Conservation (phyloP, 148 eudicot species). For the Camellia granthamiana region DNA sequence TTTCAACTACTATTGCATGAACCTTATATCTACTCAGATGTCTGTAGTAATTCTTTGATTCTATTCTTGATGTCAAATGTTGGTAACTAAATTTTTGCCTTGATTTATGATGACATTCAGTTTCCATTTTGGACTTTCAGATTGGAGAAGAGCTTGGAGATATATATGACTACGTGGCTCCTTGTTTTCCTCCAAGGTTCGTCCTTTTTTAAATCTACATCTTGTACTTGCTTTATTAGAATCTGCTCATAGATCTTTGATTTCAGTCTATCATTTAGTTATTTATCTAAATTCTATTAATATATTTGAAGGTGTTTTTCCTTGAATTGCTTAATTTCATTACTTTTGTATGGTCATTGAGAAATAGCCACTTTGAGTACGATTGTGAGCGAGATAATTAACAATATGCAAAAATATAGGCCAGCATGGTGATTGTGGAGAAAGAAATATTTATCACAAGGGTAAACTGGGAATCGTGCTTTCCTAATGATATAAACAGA, state of each 20-base stretch:
- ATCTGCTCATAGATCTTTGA: not conserved
- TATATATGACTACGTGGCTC: slow-evolving; percentile 94
- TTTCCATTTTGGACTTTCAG: slow-evolving; percentile 33
- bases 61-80: not conserved
- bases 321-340: not conserved
- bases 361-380: not conserved
- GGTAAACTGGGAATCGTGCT: not conserved
- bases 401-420: not conserved
- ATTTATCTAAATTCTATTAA: not conserved
- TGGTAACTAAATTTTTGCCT: not conserved
- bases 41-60: not conserved
- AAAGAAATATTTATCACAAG: not conserved
- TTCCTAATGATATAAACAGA: not conserved
- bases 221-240: not conserved
- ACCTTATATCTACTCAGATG: not conserved
- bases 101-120: not conserved
- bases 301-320: not conserved
- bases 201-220: not conserved
- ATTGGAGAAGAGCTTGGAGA: slow-evolving; percentile 98
- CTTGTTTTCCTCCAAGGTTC: slow-evolving; percentile 98
- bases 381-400: not conserved
- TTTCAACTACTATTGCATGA: no score
- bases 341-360: not conserved
- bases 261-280: no score
- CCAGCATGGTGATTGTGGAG: not conserved